Conservation (phyloP, 441 rosid genomes). For the Jatropha podagrica region DNA sequence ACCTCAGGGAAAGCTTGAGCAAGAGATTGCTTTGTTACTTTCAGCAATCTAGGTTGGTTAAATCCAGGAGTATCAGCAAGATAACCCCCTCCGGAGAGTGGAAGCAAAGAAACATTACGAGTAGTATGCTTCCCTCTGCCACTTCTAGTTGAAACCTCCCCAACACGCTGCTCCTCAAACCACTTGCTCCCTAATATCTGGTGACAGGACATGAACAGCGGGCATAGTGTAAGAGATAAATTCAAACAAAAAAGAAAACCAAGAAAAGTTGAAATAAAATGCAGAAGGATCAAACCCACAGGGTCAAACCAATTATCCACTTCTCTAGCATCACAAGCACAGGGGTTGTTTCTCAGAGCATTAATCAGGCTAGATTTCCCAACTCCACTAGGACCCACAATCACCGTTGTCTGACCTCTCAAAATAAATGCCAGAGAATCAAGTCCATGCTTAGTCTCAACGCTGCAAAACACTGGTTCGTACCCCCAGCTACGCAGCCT, state of each 20-base stretch:
- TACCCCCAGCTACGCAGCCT: conserved; percentile 79
- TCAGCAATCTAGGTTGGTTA: conserved; percentile 82
- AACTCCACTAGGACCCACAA: conserved; percentile 97
- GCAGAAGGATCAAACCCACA: conserved; percentile 39
- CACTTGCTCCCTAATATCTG: conserved; percentile 77
- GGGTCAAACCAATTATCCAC: conserved; percentile 69
- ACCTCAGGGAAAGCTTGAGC: conserved; percentile 89
- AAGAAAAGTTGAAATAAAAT: background rate
- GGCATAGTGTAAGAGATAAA: background rate
- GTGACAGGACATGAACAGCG: background rate
- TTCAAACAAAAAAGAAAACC: background rate
- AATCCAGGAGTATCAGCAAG: conserved; percentile 97
- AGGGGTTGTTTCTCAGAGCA: conserved; percentile 54
- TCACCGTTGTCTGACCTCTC: conserved; percentile 76
- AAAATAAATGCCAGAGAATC: conserved; percentile 53
- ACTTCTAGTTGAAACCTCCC: conserved; percentile 80
- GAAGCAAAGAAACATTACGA: conserved; percentile 77
- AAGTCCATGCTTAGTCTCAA: conserved; percentile 63
- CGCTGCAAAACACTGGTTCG: conserved; percentile 77
- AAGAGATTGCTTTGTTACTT: conserved; percentile 90
- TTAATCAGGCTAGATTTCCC: conserved; percentile 95
- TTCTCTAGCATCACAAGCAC: conserved; percentile 32
- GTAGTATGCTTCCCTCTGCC: conserved; percentile 96
- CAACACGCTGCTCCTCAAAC: conserved; percentile 81
- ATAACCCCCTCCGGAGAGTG: conserved; percentile 77